phyloP scores from a whole-genome alignment of 768 basidiomycete genomes.

The Lepiota subincarnata region DNA sequence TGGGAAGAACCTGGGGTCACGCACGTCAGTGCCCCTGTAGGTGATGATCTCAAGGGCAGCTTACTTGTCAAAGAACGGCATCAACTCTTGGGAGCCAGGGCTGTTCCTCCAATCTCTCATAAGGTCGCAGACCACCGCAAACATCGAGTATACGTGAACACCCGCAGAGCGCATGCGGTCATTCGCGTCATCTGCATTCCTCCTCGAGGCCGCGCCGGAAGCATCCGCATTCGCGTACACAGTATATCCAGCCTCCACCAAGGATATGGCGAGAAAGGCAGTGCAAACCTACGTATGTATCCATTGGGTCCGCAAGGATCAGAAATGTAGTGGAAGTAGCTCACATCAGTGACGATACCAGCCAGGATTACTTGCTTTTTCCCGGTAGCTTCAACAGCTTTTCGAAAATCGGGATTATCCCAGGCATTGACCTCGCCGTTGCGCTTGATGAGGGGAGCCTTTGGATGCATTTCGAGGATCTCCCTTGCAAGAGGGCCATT shows the following conservation, averaged over 20 bases:
- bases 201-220: constrained; percentile 36
- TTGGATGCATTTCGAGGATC: constrained; percentile 40
- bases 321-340: constrained; percentile 12
- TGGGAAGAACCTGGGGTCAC: constrained; percentile 18
- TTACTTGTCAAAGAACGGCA: constrained; percentile 43
- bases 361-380: constrained; percentile 47
- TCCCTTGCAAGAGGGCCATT: constrained; percentile 46
- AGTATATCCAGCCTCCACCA: constrained; percentile 40
- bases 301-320: not conserved
- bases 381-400: constrained; percentile 42
- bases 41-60: constrained; percentile 13
- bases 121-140: constrained; percentile 40
- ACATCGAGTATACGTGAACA: constrained; percentile 41
- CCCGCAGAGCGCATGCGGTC: constrained; percentile 45
- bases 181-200: constrained; percentile 41
- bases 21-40: not conserved
- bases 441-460: constrained; percentile 41
- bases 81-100: constrained; percentile 37
- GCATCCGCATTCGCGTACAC: constrained; percentile 47
- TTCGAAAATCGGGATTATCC: constrained; percentile 46
- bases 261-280: constrained; percentile 43
- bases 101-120: constrained; percentile 50
- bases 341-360: constrained; percentile 47
- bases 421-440: constrained; percentile 49
- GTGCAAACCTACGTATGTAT: constrained; percentile 39